Conservation (phyloP, 2,329 filamentous ascomycete species). For the Thelonectria rubi region DNA sequence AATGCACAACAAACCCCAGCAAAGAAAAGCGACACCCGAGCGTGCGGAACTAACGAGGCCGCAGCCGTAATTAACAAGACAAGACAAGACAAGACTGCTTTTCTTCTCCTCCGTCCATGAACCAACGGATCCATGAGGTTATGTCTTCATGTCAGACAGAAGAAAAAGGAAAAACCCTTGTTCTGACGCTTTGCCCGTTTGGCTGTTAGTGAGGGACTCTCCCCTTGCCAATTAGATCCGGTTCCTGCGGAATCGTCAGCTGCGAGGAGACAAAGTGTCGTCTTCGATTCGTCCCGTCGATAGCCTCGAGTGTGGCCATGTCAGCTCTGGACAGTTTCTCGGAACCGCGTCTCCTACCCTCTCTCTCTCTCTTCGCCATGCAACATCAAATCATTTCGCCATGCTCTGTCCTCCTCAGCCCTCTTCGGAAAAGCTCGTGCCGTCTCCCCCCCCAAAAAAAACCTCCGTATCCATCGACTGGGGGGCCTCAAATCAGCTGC, state of each 20-base stretch:
- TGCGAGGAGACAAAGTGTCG: not conserved
- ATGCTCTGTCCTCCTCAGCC: not conserved
- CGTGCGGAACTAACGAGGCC: not conserved
- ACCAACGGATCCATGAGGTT: not conserved
- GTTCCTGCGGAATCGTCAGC: not conserved
- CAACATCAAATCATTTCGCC: no score
- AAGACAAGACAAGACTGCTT: no score
- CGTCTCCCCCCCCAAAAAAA: not conserved
- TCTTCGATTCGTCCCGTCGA: not conserved
- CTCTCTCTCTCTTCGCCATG: not conserved
- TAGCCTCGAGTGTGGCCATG: not conserved
- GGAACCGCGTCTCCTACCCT: not conserved
- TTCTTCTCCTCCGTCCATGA: not conserved
- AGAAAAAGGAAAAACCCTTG: not conserved
- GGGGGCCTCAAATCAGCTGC: not conserved
- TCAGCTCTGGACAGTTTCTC: not conserved
- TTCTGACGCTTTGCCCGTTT: slow-evolving; percentile 4
- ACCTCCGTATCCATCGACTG: slow-evolving; percentile 3
- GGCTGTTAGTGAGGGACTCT: slow-evolving; percentile 1
- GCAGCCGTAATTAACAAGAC: not conserved
- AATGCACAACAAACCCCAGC: not conserved
- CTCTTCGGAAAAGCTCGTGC: not conserved
- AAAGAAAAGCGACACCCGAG: no score
- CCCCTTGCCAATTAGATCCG: not conserved
- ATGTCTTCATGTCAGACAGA: not conserved